phyloP scores from a whole-genome alignment of 768 basidiomycete species.

The Mycena haematopus region DNA sequence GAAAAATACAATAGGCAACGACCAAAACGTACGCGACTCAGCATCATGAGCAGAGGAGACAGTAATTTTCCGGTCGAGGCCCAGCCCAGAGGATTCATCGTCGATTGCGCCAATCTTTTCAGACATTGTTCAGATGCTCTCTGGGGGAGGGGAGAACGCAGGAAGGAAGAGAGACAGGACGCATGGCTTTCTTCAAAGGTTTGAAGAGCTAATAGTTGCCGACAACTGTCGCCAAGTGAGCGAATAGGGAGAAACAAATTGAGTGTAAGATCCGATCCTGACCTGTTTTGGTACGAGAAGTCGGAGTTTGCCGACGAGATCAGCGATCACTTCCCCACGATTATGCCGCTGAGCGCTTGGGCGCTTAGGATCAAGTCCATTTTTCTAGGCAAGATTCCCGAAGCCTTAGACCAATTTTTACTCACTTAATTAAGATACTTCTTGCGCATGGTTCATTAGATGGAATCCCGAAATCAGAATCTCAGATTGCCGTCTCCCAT shows the following conservation, averaged over 20 bases:
- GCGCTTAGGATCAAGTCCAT: too few relatives aligned
- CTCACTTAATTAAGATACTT: too few relatives aligned
- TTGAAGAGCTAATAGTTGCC: background rate
- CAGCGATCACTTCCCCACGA: too few relatives aligned
- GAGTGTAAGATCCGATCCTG: background rate
- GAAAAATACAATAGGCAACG: background rate
- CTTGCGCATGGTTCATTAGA: too few relatives aligned
- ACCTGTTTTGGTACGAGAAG: too few relatives aligned
- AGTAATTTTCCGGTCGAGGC: slow-evolving; percentile 3
- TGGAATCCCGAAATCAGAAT: too few relatives aligned
- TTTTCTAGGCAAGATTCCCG: too few relatives aligned
- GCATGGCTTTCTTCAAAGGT: background rate
- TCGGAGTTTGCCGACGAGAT: too few relatives aligned
- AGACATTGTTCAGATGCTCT: slow-evolving; percentile 11
- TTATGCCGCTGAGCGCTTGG: too few relatives aligned
- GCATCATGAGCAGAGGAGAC: slow-evolving; percentile 5
- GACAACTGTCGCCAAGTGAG: slow-evolving; percentile 13
- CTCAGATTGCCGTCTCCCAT: too few relatives aligned
- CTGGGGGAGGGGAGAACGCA: background rate
- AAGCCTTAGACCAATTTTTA: too few relatives aligned
- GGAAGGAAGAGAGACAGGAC: background rate
- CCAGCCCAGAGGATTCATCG: slow-evolving; percentile 25
- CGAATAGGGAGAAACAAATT: background rate
- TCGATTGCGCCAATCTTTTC: slow-evolving; percentile 9
- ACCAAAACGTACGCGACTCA: slow-evolving; percentile 19